phyloP scores from a whole-genome alignment of 2,329 filamentous ascomycete species.

The Penicillium sp. region DNA sequence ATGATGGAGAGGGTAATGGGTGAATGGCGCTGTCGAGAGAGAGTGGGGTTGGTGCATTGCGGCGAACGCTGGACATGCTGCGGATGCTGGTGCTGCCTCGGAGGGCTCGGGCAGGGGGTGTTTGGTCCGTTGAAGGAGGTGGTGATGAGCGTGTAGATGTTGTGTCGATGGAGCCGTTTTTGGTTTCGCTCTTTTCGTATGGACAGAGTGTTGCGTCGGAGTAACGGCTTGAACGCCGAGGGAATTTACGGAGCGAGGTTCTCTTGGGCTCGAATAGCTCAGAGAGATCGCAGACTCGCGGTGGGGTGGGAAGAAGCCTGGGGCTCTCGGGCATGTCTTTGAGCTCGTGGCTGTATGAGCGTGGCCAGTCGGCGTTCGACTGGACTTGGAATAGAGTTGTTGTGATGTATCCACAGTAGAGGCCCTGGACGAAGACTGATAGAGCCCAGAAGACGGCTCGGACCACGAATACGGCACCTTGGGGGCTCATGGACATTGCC shows the following conservation, averaged over 20 bases:
- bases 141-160: slow-evolving; percentile 16
- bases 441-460: slow-evolving; percentile 41
- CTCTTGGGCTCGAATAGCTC: slow-evolving; percentile 24
- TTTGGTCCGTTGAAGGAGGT: slow-evolving; percentile 11
- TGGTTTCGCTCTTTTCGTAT: slow-evolving; percentile 23
- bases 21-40: slow-evolving; percentile 30
- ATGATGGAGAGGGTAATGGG: slow-evolving; percentile 20
- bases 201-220: slow-evolving; percentile 33
- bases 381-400: slow-evolving; percentile 13
- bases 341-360: slow-evolving; percentile 26
- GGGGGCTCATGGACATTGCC: slow-evolving; percentile 25
- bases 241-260: slow-evolving; percentile 27
- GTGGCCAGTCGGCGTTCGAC: slow-evolving; percentile 23
- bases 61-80: slow-evolving; percentile 25
- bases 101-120: slow-evolving; percentile 12
- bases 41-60: slow-evolving; percentile 19
- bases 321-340: slow-evolving; percentile 19
- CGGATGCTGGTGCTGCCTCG: slow-evolving; percentile 17
- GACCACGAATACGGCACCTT: slow-evolving; percentile 28
- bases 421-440: slow-evolving; percentile 33
- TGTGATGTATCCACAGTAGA: slow-evolving; percentile 33
- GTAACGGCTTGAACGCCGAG: slow-evolving; percentile 32
- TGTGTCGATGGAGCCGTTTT: slow-evolving; percentile 26
- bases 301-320: slow-evolving; percentile 9
- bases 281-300: slow-evolving; percentile 15